These are phyloP conservation scores for Colletotrichum simmondsii DNA, from an alignment of 2,329 filamentous ascomycete species.

Conservation along the genomic window DNA sequence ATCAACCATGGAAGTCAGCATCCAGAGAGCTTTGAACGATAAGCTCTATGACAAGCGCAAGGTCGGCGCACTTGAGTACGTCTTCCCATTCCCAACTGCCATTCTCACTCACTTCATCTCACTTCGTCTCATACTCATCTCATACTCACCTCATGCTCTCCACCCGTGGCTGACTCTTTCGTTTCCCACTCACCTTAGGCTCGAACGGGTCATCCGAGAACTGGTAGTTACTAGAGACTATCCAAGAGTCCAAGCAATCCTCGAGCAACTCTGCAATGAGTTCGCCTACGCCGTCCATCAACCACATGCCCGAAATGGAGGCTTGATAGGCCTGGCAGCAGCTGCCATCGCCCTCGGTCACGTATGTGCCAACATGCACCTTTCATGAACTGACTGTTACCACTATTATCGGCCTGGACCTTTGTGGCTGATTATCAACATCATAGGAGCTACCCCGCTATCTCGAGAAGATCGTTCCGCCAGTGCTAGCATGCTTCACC, in stretches of 20 bases:
- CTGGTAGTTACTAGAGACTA: slow-evolving; percentile 81
- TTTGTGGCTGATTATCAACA: neutral
- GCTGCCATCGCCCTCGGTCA: slow-evolving; percentile 94
- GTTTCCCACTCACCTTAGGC: slow-evolving; percentile 59
- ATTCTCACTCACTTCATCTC: neutral
- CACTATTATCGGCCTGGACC: too few relatives aligned
- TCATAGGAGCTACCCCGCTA: slow-evolving; percentile 88
- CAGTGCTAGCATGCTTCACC: slow-evolving; percentile 95
- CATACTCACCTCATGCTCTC: neutral
- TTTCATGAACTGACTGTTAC: neutral
- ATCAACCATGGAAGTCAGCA: slow-evolving; percentile 80
- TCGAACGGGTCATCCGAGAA: slow-evolving; percentile 91
- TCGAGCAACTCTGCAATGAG: slow-evolving; percentile 96
- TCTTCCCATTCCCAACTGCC: slow-evolving; percentile 39
- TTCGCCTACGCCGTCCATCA: slow-evolving; percentile 98
- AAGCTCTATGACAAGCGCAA: slow-evolving; percentile 99
- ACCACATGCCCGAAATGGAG: slow-evolving; percentile 94
- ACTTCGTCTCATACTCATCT: neutral
- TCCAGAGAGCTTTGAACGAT: slow-evolving; percentile 93
- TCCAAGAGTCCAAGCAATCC: slow-evolving; percentile 83
- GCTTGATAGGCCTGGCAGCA: slow-evolving; percentile 92
- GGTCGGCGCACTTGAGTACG: slow-evolving; percentile 93
- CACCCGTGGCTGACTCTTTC: neutral
- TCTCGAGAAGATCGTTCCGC: slow-evolving; percentile 92
- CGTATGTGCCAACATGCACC: slow-evolving; percentile 63